Evolutionary conservation across 148 eudicot species (phyloP), one percentile per base, ranked within the genome.

Genomic region (Polygonum aviculare): DNA sequence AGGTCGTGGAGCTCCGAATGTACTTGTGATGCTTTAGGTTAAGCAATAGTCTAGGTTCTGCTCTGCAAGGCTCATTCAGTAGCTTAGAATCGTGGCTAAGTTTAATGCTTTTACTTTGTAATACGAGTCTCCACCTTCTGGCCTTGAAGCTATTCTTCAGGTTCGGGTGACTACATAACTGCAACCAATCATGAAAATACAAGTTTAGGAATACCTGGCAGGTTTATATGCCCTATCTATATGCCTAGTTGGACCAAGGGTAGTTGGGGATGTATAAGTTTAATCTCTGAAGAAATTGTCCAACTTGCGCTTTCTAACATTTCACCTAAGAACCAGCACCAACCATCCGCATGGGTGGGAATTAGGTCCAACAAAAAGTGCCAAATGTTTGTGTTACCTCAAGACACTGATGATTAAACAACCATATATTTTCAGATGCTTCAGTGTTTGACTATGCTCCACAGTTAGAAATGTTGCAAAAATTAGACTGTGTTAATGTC

Each of bases 11-110:
- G 41, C 15, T 70, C 44, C 19, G 7, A 38, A 38, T 70, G 49
- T 33, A 48, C 14, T 84, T 47, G 48, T 67, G 78, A 60, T 41
- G 69, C 72, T 72, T 35, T 50, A 62, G 12, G 35, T 72, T 62
- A 18, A 59, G 50, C 76, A 47, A n/a, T 47, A 33, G 19, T 74
- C 52, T 51, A 38, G 74, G 45, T 39, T 70, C 22, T 38, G 72
- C 15, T 70, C 49, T 15, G 49, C 48, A 16, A 2, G 14, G 31
- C 1, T 38, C 40, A 16, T 70, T 40, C 11, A 10, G n/a, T 70
- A 44, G 47, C 74, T 33, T 33, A 39, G 49, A 21, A 48, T 70
- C 40, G 21, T 22, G 2, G 12, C 38, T 62, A 62, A 54, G 8
- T n/a, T 62, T 62, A 2, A 26, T 62, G 15, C 38, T 26, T 62